phyloP scores from a whole-genome alignment of 495 filamentous ascomycete species.

The Bombardia bombarda region DNA sequence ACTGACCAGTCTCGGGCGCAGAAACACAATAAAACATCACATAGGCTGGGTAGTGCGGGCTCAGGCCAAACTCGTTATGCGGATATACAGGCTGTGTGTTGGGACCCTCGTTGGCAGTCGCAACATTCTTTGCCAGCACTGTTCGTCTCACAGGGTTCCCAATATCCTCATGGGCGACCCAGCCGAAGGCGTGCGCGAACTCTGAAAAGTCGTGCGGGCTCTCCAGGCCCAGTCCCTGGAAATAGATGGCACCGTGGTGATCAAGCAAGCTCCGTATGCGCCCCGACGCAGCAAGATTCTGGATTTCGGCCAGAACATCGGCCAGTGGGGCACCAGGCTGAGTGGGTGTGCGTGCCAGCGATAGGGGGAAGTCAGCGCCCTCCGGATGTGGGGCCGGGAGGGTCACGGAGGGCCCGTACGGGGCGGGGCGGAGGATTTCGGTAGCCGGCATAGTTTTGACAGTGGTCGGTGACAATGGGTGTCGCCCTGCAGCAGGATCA shows the following conservation, averaged over 20 bases:
- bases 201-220: constrained; percentile 37
- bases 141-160: constrained; percentile 46
- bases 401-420: constrained; percentile 11
- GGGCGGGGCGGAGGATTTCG: constrained; percentile 8
- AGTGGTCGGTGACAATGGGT: background rate
- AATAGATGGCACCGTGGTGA: constrained; percentile 30
- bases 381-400: constrained; percentile 10
- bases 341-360: too few relatives aligned
- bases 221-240: constrained; percentile 27
- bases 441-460: background rate
- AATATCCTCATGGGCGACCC: constrained; percentile 47
- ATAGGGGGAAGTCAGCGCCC: constrained; percentile 7
- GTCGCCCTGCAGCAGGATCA: too few relatives aligned
- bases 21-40: constrained; percentile 42
- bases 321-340: too few relatives aligned
- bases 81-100: constrained; percentile 44
- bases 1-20: constrained; percentile 17
- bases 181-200: constrained; percentile 48
- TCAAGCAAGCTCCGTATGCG: constrained; percentile 14
- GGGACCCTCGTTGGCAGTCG: constrained; percentile 46
- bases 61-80: constrained; percentile 48
- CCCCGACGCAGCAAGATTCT: constrained; percentile 8
- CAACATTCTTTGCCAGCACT: constrained; percentile 43
- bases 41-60: constrained; percentile 46
- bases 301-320: constrained; percentile 9